Evolutionary conservation across 1,139 yeast genomes (phyloP), one percentile per base, ranked within the genome.

Genomic region (Protomyces inundatus): DNA sequence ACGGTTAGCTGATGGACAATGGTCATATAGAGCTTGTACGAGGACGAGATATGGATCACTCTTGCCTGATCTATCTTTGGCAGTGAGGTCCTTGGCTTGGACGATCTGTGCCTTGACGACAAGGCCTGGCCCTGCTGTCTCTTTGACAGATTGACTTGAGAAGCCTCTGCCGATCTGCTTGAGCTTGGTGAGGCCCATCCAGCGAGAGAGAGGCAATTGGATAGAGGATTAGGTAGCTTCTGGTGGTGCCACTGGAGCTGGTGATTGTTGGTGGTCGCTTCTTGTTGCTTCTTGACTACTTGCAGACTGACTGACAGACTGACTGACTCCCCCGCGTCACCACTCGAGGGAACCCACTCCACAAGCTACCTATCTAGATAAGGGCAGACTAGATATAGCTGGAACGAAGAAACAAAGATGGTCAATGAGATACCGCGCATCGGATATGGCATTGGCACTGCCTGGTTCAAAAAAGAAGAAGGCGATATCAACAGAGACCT

Each of bases 361-460:
- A 23, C 23, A 23, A 23, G 23, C 23, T 9, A 39, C 12, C 42
- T 10, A 39, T n/a, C 42, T 4, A 39, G 42, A 10, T 39, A 7
- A 12, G 6, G 9, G 42, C 6, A 39, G 23, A 23, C 23, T 23
- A 23, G 23, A 23, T 23, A 23, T 2, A 23, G 2, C 23, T 23
- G 23, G 23, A 23, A 23, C 39, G 39, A 7, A 3, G 39, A 36
- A 36, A 36, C 3, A 36, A 36, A 36, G 39, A 16, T 42, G 48
- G 48, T 42, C 16, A 14, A 42, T 23, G 48, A 35, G 5, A 77
- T 82, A 60, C 85, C 85, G 37, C 79, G 79, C 7, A 73, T 82
- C 30, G 82, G 83, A 2, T 75, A 80, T 66, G 95, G 95, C 12
- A 83, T 90, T 53, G 91, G 89, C 67, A 85, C 85, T 66, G 76